Conservation (phyloP, 1,284 basidiomycete genomes). For the Cryptococcus hybrid region DNA sequence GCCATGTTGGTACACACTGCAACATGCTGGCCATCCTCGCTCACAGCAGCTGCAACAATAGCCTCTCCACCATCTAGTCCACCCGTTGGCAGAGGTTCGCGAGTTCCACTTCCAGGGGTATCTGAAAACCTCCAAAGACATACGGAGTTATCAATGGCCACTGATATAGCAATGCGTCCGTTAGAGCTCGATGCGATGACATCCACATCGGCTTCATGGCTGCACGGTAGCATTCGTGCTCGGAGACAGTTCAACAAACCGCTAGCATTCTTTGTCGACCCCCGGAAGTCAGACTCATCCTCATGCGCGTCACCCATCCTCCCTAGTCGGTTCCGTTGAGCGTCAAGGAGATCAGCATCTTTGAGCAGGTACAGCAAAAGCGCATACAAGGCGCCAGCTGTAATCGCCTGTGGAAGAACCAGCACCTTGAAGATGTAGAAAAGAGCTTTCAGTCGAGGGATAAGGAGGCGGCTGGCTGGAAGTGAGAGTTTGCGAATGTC, state of each 20-base stretch:
- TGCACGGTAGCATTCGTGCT: conserved; percentile 70
- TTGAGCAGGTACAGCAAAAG: conserved; percentile 87
- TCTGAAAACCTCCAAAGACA: conserved; percentile 41
- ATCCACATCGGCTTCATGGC: conserved; percentile 76
- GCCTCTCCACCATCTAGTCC: conserved; percentile 15
- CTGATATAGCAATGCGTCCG: conserved; percentile 63
- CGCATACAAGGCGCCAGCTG: conserved; percentile 70
- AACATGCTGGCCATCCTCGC: conserved; percentile 9
- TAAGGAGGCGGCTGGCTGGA: conserved; percentile 30
- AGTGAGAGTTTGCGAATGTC: conserved; percentile 38
- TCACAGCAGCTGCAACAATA: conserved; percentile 25
- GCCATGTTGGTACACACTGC: conserved; percentile 12
- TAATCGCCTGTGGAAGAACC: conserved; percentile 76
- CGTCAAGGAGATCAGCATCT: conserved; percentile 85
- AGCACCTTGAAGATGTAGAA: conserved; percentile 78
- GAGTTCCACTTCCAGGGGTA: conserved; percentile 23
- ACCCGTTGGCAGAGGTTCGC: conserved; percentile 18
- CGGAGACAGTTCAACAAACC: conserved; percentile 50
- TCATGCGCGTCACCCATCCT: conserved; percentile 17
- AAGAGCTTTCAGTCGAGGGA: conserved; percentile 53
- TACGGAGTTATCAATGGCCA: conserved; percentile 65
- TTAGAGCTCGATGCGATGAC: conserved; percentile 68
- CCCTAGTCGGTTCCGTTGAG: conserved; percentile 61
- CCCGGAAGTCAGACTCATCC: conserved; percentile 17
- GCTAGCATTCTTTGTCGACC: conserved; percentile 40